Conservation (phyloP, 108 stramenopile genomes). For the Cyclotella choctawhatcheeana region DNA sequence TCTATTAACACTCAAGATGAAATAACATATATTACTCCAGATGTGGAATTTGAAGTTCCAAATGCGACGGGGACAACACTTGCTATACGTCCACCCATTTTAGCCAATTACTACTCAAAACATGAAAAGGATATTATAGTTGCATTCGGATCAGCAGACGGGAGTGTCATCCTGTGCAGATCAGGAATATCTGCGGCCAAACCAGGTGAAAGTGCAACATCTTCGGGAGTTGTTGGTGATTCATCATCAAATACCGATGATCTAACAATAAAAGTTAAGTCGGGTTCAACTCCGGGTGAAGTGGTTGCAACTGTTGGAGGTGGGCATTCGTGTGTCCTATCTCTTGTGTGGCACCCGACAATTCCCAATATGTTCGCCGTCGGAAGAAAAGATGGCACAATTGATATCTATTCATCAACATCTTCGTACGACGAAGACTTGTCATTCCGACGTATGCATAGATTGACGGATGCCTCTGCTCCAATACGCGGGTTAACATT, state of each 20-base stretch:
- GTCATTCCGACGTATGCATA: slow-evolving; percentile 42
- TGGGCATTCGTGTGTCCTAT: slow-evolving; percentile 50
- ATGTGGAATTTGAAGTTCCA: slow-evolving; percentile 29
- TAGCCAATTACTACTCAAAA: slow-evolving; percentile 42
- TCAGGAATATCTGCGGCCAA: slow-evolving; percentile 31
- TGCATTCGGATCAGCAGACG: slow-evolving; percentile 48
- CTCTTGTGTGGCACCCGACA: slow-evolving; percentile 44
- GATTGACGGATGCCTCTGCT: slow-evolving; percentile 25
- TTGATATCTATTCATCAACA: slow-evolving; percentile 51
- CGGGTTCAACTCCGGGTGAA: slow-evolving; percentile 32
- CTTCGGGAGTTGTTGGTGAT: slow-evolving; percentile 30
- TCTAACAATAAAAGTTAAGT: slow-evolving; percentile 7
- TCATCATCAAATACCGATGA: slow-evolving; percentile 15
- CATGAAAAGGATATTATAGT: slow-evolving; percentile 32
- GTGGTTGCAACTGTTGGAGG: slow-evolving; percentile 41
- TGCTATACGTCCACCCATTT: slow-evolving; percentile 45
- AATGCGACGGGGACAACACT: slow-evolving; percentile 48
- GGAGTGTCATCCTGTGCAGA: slow-evolving; percentile 30
- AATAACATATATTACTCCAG: slow-evolving; percentile 12
- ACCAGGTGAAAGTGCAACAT: slow-evolving; percentile 8
- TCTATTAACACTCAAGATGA: background rate
- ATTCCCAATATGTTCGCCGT: slow-evolving; percentile 51
- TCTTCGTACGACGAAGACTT: slow-evolving; percentile 7
- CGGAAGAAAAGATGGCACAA: slow-evolving; percentile 51
- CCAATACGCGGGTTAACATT: slow-evolving; percentile 45